Evolutionary conservation across 495 filamentous ascomycete species (phyloP), one percentile per base, ranked within the genome.

Genomic region (Astrothelium subdiscretum): DNA sequence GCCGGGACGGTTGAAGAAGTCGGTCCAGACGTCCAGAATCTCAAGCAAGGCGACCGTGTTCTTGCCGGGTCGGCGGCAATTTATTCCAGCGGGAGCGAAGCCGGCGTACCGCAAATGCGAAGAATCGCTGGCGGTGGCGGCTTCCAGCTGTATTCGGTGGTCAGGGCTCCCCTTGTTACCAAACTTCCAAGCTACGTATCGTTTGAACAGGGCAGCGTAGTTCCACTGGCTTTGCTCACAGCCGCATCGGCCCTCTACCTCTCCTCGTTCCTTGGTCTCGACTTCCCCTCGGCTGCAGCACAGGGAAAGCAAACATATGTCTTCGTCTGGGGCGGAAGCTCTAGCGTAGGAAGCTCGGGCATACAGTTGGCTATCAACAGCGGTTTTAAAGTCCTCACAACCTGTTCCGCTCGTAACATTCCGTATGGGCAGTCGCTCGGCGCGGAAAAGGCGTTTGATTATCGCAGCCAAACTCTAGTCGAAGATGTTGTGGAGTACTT

Each of bases 131-230:
- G 66, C 10, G 52, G 74, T 38, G 71, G 70, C 58, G 77, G 64
- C 3, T 84, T 83, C 69, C 80, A 81, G 61, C 62, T 69, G 8
- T 85, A 83, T 67, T 71, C 74, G n/a, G 57, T 79, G 22, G 62
- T 76, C 10, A 63, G 68, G 3, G 67, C 65, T 2, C 70, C 63
- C 54, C 63, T 70, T 42, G 48, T 57, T 2, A 29, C 32, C 12
- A 62, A 32, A 6, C 32, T 72, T 13, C 68, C 70, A 24, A 58
- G 64, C 10, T 22, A 15, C 10, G 32, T 72, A n/a, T 11, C 29
- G 10, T 70, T 62, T 42, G 59, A 60, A 38, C 24, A 63, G 11
- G 68, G 59, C 10, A 61, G 43, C 32, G 66, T 70, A 0, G 31
- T 72, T 3, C 70, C 70, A 18, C 11, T 68, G 27, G 64, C 57